Conservation (phyloP, 164 flowering plant genomes). For the Kingdonia uniflora region DNA sequence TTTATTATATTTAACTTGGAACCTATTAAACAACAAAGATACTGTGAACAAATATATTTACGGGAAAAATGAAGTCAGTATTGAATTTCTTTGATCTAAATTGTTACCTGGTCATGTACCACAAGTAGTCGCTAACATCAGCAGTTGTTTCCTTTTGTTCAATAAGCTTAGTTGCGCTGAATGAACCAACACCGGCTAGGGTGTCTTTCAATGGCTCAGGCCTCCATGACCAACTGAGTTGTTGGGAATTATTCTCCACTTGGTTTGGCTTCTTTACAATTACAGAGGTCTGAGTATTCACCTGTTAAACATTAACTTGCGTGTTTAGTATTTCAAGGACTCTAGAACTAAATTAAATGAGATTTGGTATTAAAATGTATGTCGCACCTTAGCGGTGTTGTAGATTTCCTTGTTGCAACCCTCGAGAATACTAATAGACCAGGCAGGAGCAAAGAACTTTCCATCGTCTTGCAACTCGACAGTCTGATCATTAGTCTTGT, state of each 20-base stretch:
- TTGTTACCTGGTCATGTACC: constrained; percentile 81
- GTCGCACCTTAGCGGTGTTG: constrained; percentile 57
- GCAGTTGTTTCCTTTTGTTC: constrained; percentile 40
- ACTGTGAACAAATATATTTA: too few species aligned
- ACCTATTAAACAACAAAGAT: too few species aligned
- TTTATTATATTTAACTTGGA: too few species aligned
- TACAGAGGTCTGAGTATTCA: constrained; percentile 34
- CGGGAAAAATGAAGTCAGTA: too few species aligned
- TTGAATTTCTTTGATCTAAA: too few species aligned
- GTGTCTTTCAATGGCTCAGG: constrained; percentile 23
- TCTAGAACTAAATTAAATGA: neutral
- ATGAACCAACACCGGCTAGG: constrained; percentile 21
- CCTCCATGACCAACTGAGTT: constrained; percentile 52
- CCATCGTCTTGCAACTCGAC: neutral
- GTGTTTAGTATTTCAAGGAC: neutral
- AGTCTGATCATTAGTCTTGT: constrained; percentile 2
- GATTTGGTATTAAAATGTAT: neutral
- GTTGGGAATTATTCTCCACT: constrained; percentile 22
- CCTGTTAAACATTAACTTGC: constrained; percentile 10
- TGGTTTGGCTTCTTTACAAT: constrained; percentile 31
- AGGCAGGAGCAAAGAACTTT: constrained; percentile 41
- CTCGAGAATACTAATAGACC: constrained; percentile 64
- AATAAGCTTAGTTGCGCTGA: constrained; percentile 16
- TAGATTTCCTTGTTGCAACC: constrained; percentile 40
- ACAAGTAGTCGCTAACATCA: constrained; percentile 60